Evolutionary conservation across 345 rosid species (phyloP), one percentile per base, ranked within the genome.

Genomic region (Odontarrhena argentea): DNA sequence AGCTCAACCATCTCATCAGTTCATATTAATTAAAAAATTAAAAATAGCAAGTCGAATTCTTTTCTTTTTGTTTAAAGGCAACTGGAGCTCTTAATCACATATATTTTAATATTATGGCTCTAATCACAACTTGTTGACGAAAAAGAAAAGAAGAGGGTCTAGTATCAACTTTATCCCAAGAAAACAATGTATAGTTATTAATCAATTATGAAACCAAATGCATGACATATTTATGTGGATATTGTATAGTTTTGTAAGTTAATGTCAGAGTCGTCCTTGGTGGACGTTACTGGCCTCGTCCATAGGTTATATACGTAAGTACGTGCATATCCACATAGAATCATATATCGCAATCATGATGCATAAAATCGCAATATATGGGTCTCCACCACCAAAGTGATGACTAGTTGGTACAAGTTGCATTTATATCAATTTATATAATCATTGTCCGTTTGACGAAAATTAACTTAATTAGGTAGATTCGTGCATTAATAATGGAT

Each of bases 361-460:
- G 13, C 32, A 14, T 51, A 28, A 30, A 18, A 26, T 51, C 14
- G 15, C 59, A 15, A 51, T 28, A 53, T 4, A 65, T 66, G 61
- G 61, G 53, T 52, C 50, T 68, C 57, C 72, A 57, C 57, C 72
- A 57, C 65, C 72, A 57, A 58, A 18, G 22, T 18, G 22, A 32
- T 37, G 72, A 38, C 57, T 2, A 25, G 34, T 42, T 50, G 74
- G 46, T 60, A 26, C 54, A 60, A 69, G n/a, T 69, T 69, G 67
- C 67, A 60, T 12, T 32, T 41, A 12, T 30, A 38, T 50, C 38
- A 9, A n/a, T 46, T 57, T 35, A 24, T 68, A 26, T 57, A 56
- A 68, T 57, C 56, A 47, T 57, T 41, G n/a, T 41, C 13, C 11
- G 50, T 26, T 46, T 36, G 71, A 38, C 41, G 42, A 37, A 37